Conservation (phyloP, 345 rosid species). For the Salix exigua region DNA sequence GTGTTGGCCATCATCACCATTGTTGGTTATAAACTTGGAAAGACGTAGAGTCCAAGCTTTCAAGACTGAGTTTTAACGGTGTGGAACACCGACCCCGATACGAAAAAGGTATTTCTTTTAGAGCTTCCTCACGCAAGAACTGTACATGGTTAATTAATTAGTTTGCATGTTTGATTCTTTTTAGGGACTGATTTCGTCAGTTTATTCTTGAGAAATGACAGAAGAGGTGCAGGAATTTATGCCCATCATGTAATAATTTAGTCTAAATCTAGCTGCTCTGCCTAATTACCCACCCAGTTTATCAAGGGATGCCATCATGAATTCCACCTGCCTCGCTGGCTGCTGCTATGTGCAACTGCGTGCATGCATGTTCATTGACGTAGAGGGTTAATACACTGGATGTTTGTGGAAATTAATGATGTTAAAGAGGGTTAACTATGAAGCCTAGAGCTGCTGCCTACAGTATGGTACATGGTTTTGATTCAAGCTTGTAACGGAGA, state of each 20-base stretch:
- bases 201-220: background rate
- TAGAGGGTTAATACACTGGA: no score
- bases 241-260: background rate
- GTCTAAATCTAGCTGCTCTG: background rate
- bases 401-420: no score
- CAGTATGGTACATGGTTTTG: no score
- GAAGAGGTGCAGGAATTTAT: background rate
- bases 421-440: no score
- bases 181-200: background rate
- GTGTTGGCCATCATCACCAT: background rate
- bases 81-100: background rate
- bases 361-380: no score
- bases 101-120: background rate
- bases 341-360: no score
- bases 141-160: background rate
- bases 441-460: no score
- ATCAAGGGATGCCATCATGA: no score
- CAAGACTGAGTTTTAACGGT: background rate
- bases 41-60: background rate
- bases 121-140: background rate
- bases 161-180: background rate
- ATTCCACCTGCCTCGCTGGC: no score
- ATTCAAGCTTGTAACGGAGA: no score
- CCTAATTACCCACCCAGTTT: no score
- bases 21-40: slow-evolving; percentile 1